These are phyloP conservation scores for Microdochium trichocladiopsis DNA, from an alignment of 2,329 filamentous ascomycete species.

Conservation along the genomic window DNA sequence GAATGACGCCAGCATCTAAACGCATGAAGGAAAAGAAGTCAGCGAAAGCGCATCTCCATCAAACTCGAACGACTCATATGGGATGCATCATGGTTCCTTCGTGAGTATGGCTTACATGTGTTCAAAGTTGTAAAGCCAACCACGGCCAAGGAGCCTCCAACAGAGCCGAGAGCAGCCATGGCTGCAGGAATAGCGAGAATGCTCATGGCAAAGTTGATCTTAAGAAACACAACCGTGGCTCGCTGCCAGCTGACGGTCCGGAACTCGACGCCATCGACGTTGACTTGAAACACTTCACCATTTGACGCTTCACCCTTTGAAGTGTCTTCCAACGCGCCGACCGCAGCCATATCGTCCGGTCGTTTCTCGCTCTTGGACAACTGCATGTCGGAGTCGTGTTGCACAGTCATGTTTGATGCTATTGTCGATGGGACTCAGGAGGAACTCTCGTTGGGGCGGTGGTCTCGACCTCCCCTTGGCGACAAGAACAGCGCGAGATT, in stretches of 20 bases:
- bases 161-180: constrained; percentile 11
- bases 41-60: neutral
- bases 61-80: neutral
- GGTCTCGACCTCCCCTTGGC: neutral
- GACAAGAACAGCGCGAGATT: neutral
- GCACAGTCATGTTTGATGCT: neutral
- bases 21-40: neutral
- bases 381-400: neutral
- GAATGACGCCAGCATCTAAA: constrained; percentile 3
- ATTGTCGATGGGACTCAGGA: neutral
- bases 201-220: constrained; percentile 21
- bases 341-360: neutral
- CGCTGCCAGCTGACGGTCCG: constrained; percentile 28
- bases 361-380: neutral
- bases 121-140: constrained; percentile 18
- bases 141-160: constrained; percentile 24
- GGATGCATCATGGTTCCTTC: neutral
- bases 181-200: constrained; percentile 12
- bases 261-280: constrained; percentile 18
- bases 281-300: constrained; percentile 16
- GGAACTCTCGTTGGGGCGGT: neutral
- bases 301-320: neutral
- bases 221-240: constrained; percentile 30
- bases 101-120: constrained; percentile 12
- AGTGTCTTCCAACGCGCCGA: neutral